Base-by-base conservation (phyloP, 352 stramenopile species). In the Phytophthora macrochlamydospora region DNA sequence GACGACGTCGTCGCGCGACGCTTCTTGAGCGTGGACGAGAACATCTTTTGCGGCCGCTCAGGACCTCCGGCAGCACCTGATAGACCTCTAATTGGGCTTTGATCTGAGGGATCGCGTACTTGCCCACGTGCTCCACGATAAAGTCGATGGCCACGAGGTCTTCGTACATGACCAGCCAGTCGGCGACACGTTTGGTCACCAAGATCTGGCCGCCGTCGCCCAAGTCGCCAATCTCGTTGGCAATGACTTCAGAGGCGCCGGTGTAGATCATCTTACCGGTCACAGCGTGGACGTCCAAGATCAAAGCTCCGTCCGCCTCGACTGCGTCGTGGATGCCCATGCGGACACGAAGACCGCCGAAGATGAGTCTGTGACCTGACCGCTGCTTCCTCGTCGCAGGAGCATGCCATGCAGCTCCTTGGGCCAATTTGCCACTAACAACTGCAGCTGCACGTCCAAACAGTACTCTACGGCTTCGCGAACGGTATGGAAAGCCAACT, bases 181-280 rank as follows among this genome's bases (percentile, higher is more conserved):
- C 76, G 7, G 77, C 76, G 14, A 90, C 72, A 1, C 76, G 73
- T 44, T 78, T 77, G 3, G 80, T 89, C 4, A 87, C 64, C 0
- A 89, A 53, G 53, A 89, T 87, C 57, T 89, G 80, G 0, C 80
- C 80, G 12, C 80, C 80, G 43, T 76, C 74, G 3, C 80, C 80
- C 40, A 89, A 62, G 51, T 87, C 80, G 12, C 78, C 78, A 30
- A 89, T 76, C 53, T 87, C 77, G 45, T 81, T 78, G 0, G 75
- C 80, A 30, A 85, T 86, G 13, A 89, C 68, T 56, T 88, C 75
- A 0, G 76, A 76, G n/a, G 76, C 69, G 2, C 79, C 79, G 1
- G 76, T 83, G 51, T 89, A 89, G 40, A 80, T 86, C 75, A 83
- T 85, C 45, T 85, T 85, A 37, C 76, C 73, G 11, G 79, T 89